Base-by-base conservation (phyloP, 140 eudicot species). In the Ambrosia hybrid region DNA sequence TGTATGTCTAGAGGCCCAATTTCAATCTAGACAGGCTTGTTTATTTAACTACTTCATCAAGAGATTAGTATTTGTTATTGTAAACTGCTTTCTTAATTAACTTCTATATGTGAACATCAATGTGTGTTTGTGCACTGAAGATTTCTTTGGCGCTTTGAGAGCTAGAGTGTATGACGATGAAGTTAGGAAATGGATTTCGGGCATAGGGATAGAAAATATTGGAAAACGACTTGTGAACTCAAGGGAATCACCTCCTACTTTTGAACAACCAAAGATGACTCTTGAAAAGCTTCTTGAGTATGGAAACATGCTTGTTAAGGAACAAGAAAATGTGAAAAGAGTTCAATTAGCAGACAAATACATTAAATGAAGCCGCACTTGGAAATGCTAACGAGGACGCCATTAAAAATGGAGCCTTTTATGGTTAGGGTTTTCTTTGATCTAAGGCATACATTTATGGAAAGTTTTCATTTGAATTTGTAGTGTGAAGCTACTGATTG, bases 261-360 rank as follows among this genome's bases (percentile, higher is more conserved):
- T 90, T 52, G 91, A 87, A 56, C 88, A 87, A 71, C 96, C 96
- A 6, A 85, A 85, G 63, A 90, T 90, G 89, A 87, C 76, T n/a
- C 55, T 90, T 0, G 75, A 69, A 5, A 90, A 90, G 83, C 89
- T 90, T 33, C 80, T 87, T 2, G 87, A 87, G 80, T 90, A 90
- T 48, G 96, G 96, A 11, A 73, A 83, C 63, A 83, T 90, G 96
- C 86, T 90, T 59, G 94, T 90, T 8, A 81, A 82, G 68, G 97
- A 90, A 57, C 95, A 90, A 51, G 90, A 90, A 68, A 90, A 90
- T 53, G 97, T 90, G 68, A 90, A 90, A 78, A 85, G 97, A 81
- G 91, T 90, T 51, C 91, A 90, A 66, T 60, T 90, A 61, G 73
- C 95, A 1, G 95, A 85, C 56, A 87, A 83, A 75, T 87, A 90